Conservation (phyloP, 495 filamentous ascomycete species). For the Trichoderma erinaceum region DNA sequence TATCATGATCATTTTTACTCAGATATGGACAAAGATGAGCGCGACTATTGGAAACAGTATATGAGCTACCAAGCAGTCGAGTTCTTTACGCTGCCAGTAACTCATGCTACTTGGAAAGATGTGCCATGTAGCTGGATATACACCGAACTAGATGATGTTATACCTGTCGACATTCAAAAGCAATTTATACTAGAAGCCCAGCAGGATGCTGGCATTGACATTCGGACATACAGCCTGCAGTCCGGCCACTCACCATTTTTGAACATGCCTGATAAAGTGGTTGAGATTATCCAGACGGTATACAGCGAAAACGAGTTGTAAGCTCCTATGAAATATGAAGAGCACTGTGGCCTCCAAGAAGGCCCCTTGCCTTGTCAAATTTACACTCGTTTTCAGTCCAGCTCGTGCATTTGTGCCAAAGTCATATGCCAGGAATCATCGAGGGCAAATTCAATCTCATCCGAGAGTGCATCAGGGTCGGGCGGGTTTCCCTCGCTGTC, state of each 20-base stretch:
- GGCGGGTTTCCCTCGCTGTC: slow-evolving; percentile 15
- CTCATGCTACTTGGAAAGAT: background rate
- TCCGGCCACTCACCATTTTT: background rate
- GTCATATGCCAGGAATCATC: slow-evolving; percentile 30
- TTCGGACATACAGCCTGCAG: background rate
- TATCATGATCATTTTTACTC: background rate
- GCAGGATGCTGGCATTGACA: background rate
- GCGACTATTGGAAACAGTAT: slow-evolving; percentile 2
- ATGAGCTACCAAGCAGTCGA: background rate
- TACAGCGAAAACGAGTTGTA: background rate
- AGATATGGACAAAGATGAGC: background rate
- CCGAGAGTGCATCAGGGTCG: background rate
- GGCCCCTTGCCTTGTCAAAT: background rate
- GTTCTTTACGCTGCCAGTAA: background rate
- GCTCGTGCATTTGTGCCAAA: slow-evolving; percentile 11
- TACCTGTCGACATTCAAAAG: background rate
- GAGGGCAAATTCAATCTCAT: slow-evolving; percentile 5
- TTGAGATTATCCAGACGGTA: background rate
- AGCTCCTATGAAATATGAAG: background rate
- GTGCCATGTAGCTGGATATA: slow-evolving; percentile 1
- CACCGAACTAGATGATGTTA: background rate
- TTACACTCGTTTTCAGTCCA: background rate
- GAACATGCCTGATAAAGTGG: background rate
- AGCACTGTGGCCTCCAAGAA: background rate
- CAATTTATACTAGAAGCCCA: background rate